A percentile compares a stretch with the other conserved stretches of the same genome.
These are phyloP conservation scores for Candida montana DNA, from an alignment of 805 yeast genomes.

Conservation along the genomic window DNA sequence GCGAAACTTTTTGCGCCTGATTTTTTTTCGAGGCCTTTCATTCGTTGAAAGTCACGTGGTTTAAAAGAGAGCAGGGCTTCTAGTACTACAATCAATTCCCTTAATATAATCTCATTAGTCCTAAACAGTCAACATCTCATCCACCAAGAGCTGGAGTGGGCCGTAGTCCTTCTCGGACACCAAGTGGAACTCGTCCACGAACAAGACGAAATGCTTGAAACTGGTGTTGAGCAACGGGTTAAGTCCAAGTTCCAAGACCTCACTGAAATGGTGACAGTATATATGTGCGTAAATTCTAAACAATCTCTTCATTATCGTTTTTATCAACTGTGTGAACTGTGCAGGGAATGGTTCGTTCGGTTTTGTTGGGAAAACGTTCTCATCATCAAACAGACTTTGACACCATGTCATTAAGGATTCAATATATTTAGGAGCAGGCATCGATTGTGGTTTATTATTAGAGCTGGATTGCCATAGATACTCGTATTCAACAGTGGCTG, in stretches of 20 bases:
- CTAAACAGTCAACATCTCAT: slow-evolving; percentile 27
- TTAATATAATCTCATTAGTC: background rate
- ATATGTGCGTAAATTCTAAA: slow-evolving; percentile 96
- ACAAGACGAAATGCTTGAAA: slow-evolving; percentile 87
- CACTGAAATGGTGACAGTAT: slow-evolving; percentile 96
- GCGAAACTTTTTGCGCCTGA: slow-evolving; percentile 12
- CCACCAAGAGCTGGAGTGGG: slow-evolving; percentile 80
- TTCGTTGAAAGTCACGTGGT: slow-evolving; percentile 25
- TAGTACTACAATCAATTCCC: background rate
- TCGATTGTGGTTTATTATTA: slow-evolving; percentile 67
- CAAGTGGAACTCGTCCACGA: slow-evolving; percentile 77
- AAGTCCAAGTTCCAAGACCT: slow-evolving; percentile 84
- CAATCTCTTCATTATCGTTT: slow-evolving; percentile 83
- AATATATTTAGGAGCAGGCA: slow-evolving; percentile 93
- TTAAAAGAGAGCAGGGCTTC: too few species aligned
- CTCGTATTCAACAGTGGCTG: slow-evolving; percentile 95
- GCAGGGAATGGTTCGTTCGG: slow-evolving; percentile 89
- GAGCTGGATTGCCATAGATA: slow-evolving; percentile 91
- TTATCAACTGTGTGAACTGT: slow-evolving; percentile 71
- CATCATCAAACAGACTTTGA: slow-evolving; percentile 88
- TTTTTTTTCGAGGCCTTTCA: slow-evolving; percentile 17
- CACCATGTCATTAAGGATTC: slow-evolving; percentile 94
- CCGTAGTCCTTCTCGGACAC: slow-evolving; percentile 82
- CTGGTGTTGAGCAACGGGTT: slow-evolving; percentile 93
- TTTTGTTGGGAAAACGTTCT: slow-evolving; percentile 82